Conservation (phyloP, 2,329 filamentous ascomycete genomes). For the Fusarium sp. region DNA sequence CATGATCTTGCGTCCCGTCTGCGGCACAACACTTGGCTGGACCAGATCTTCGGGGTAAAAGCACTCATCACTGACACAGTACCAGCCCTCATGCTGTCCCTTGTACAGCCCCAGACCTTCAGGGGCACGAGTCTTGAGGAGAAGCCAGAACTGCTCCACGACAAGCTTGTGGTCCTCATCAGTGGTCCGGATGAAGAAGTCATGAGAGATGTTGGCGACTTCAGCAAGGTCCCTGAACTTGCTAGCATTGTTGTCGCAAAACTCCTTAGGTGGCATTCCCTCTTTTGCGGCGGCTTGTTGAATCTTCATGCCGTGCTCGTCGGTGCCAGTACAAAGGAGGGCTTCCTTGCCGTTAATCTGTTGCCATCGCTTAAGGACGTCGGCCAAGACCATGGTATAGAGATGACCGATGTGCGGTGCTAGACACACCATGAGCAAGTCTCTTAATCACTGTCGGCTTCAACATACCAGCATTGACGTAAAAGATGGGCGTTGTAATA, state of each 20-base stretch:
- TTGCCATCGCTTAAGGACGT: conserved; percentile 94
- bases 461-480: conserved; percentile 87
- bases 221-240: conserved; percentile 82
- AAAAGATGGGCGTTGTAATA: conserved; percentile 97
- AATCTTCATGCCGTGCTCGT: conserved; percentile 98
- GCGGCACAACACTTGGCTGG: conserved; percentile 78
- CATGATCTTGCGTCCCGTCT: conserved; percentile 86
- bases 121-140: conserved; percentile 66
- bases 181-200: conserved; percentile 94
- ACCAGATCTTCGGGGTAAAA: conserved; percentile 88
- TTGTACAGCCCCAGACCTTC: conserved; percentile 85
- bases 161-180: conserved; percentile 84
- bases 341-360: conserved; percentile 77
- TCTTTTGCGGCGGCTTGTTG: conserved; percentile 84
- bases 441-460: background rate
- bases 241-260: conserved; percentile 86
- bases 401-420: conserved; percentile 95
- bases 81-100: conserved; percentile 92
- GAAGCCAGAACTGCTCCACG: conserved; percentile 89
- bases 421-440: conserved; percentile 49
- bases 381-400: conserved; percentile 90
- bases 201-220: conserved; percentile 77
- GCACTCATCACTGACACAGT: conserved; percentile 95
- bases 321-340: conserved; percentile 88
- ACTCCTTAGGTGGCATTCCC: conserved; percentile 79